Percentiles rank a stretch among this genome's conserved stretches.
Evolutionary conservation across 768 basidiomycete species (phyloP).

Genomic region (Cyclocybe aegerita): DNA sequence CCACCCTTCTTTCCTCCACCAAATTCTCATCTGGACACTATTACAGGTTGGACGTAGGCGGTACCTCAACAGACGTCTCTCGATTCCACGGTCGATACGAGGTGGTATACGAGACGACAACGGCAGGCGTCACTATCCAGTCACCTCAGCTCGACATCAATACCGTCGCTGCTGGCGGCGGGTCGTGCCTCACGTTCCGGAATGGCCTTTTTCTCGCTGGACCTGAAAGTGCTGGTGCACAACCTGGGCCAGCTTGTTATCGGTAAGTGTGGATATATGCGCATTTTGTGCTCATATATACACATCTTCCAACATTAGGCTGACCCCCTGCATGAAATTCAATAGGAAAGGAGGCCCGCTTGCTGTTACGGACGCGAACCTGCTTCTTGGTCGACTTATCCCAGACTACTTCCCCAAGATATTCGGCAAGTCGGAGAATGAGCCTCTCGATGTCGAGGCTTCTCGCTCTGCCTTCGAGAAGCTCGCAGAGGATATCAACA

Average conservation of each 20-base stretch:
- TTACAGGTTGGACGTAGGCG: conserved; percentile 83
- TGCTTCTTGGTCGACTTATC: conserved; percentile 84
- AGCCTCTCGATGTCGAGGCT: conserved; percentile 77
- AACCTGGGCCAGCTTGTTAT: conserved; percentile 93
- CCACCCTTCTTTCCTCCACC: background rate
- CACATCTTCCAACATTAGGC: background rate
- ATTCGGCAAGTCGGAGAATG: conserved; percentile 86
- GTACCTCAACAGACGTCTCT: conserved; percentile 94
- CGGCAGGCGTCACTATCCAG: conserved; percentile 90
- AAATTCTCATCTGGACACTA: background rate
- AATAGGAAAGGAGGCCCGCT: conserved; percentile 85
- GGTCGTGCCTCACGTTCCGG: conserved; percentile 83
- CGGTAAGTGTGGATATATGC: conserved; percentile 44
- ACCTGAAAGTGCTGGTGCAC: conserved; percentile 90
- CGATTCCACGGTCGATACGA: conserved; percentile 91
- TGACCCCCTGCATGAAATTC: background rate
- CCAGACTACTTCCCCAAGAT: conserved; percentile 95
- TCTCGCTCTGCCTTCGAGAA: conserved; percentile 66
- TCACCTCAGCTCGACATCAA: conserved; percentile 94
- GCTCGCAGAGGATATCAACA: conserved; percentile 70
- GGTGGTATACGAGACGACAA: conserved; percentile 93
- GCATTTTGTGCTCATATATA: background rate
- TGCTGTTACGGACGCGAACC: conserved; percentile 91
- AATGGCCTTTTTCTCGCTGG: conserved; percentile 92
- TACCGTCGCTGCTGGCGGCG: conserved; percentile 94